Evolutionary conservation across 78 protist genomes (phyloP).

Genomic region (Dictyostelium capitatum): DNA sequence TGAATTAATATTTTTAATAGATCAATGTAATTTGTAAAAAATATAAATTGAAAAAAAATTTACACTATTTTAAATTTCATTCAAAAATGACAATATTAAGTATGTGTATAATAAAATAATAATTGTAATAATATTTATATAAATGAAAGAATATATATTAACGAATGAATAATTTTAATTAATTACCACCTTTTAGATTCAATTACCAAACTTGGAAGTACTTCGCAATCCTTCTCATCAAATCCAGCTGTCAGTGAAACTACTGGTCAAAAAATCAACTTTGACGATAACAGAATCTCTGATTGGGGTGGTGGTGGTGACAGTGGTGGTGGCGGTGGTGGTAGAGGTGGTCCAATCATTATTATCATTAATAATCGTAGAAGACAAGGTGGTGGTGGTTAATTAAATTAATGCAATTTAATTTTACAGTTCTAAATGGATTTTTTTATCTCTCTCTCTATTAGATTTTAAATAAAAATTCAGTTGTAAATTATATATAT

Average conservation of each 20-base stretch:
- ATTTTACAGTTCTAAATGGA: too few relatives aligned
- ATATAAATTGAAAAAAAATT: too few relatives aligned
- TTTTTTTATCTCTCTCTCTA: too few relatives aligned
- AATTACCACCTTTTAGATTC: neutral
- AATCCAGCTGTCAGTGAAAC: neutral
- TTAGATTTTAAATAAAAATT: too few relatives aligned
- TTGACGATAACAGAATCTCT: neutral
- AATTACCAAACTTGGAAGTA: neutral
- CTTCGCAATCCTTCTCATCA: neutral
- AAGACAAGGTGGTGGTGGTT: neutral
- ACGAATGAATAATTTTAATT: neutral
- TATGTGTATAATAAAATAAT: neutral
- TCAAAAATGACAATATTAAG: constrained; percentile 8
- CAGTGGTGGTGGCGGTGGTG: neutral
- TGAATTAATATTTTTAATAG: too few relatives aligned
- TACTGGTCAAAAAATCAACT: neutral
- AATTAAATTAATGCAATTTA: too few relatives aligned
- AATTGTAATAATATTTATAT: neutral
- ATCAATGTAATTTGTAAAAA: too few relatives aligned
- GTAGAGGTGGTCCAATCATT: neutral
- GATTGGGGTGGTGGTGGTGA: neutral
- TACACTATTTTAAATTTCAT: too few relatives aligned
- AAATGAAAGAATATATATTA: neutral
- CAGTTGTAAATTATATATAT: too few relatives aligned
- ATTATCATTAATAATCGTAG: neutral